phyloP scores from a whole-genome alignment of 73 alveolate genomes.

The Breviolum minutum region DNA sequence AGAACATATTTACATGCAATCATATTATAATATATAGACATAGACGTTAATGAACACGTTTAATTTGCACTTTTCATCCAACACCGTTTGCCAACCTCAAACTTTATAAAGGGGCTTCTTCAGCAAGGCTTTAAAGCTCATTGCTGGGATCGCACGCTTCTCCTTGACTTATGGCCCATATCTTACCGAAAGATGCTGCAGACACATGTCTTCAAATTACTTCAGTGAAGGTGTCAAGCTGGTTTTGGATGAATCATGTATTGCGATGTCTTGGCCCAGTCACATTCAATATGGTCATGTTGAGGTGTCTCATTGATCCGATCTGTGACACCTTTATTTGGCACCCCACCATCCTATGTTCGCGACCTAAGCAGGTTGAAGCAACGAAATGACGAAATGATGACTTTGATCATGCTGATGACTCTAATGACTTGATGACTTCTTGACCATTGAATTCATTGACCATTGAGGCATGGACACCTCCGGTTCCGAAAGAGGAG shows the following conservation, averaged over 20 bases:
- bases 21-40: too few species aligned
- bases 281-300: not conserved
- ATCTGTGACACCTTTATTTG: slow-evolving; percentile 70
- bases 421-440: too few species aligned
- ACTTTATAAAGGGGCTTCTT: not conserved
- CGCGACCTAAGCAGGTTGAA: not conserved
- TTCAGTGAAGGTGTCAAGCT: too few species aligned
- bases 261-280: not conserved
- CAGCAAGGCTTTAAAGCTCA: slow-evolving; percentile 25
- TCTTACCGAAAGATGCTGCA: not conserved
- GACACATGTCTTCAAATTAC: not conserved
- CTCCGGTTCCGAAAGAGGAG: slow-evolving; percentile 67
- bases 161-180: slow-evolving; percentile 60
- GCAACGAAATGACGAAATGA: not conserved
- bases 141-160: slow-evolving; percentile 62
- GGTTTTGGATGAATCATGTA: too few species aligned
- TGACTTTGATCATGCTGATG: too few species aligned
- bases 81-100: not conserved
- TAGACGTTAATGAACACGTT: too few species aligned
- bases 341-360: slow-evolving; percentile 45
- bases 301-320: slow-evolving; percentile 37
- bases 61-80: too few species aligned
- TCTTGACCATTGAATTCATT: not conserved
- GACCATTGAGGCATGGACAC: slow-evolving; percentile 12
- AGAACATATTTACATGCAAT: too few species aligned